phyloP scores from a whole-genome alignment of 805 yeast genomes.

The Saturnispora quitensis region DNA sequence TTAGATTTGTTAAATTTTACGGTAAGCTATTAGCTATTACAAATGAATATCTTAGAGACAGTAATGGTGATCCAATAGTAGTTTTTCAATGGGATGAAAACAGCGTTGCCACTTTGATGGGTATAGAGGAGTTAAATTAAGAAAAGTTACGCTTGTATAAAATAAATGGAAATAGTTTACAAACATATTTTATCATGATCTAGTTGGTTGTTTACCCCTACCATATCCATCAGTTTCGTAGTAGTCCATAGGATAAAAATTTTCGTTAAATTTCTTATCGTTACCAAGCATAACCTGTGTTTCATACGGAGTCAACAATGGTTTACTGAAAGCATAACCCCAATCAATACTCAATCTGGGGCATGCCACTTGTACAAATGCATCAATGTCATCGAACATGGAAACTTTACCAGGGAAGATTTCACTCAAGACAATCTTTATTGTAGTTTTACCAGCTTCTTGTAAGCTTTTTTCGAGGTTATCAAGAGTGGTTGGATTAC shows the following conservation, averaged over 20 bases:
- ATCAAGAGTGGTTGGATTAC: conserved; percentile 68
- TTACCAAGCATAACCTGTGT: conserved; percentile 80
- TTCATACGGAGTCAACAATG: conserved; percentile 90
- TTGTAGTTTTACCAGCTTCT: conserved; percentile 53
- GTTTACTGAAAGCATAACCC: conserved; percentile 96
- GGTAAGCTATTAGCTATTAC: conserved; percentile 31
- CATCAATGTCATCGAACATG: conserved; percentile 88
- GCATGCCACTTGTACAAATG: conserved; percentile 95
- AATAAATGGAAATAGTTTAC: background rate
- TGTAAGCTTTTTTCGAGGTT: conserved; percentile 49
- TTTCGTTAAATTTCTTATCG: conserved; percentile 55
- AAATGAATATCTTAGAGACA: conserved; percentile 29
- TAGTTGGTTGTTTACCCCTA: conserved; percentile 64
- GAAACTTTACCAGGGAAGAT: conserved; percentile 89
- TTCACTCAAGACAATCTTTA: conserved; percentile 80
- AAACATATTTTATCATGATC: conserved; percentile 9
- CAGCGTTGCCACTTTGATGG: conserved; percentile 64
- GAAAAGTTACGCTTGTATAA: conserved; percentile 7
- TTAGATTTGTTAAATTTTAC: conserved; percentile 41
- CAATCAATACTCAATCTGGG: conserved; percentile 94
- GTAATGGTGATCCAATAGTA: conserved; percentile 16
- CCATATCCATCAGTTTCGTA: conserved; percentile 88
- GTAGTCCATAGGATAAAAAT: conserved; percentile 91
- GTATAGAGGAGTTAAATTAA: conserved; percentile 38
- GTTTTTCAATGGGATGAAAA: conserved; percentile 45